Base-by-base conservation (phyloP, 1,284 basidiomycete genomes). In the Porogramme epimiltina region DNA sequence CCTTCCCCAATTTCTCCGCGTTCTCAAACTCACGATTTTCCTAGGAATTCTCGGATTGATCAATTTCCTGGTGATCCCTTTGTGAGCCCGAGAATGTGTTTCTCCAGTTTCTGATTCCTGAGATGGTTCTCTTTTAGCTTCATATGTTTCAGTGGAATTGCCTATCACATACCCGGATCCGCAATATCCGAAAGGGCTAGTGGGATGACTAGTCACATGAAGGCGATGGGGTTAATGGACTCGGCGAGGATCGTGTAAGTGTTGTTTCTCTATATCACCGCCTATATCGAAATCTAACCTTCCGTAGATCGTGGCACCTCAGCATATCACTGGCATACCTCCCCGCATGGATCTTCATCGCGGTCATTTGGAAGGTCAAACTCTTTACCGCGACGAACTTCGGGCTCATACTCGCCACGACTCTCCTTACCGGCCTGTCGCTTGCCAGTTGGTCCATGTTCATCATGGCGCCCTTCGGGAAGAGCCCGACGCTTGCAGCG, bases 361-460 rank as follows among this genome's bases (percentile, higher is more conserved):
- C 82, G 10, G 64, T 84, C 40, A 70, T 80, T 45, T 92, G 85
- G 86, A 81, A 80, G 61, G 75, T 69, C 58, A 76, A 74, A 33
- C 82, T 91, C 16, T 93, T 89, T 67, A 74, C 76, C 2, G 70
- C 71, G 44, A 87, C 87, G 3, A 84, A 79, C 60, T 72, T 71
- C 16, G 84, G 80, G 0, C 69, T 91, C 33, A 68, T 91, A 51
- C 74, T 92, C 49, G 73, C 79, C 25, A 71, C 88, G 3, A 84
- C 90, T 60, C 69, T 92, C 31, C 68, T 93, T 23, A 73, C 87
- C 9, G 89, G 89, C 10, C 69, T 89, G 18, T 76, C 80, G 2
- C 74, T 90, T 13, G 81, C 85, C 0, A 84, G 82, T 51, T 89
- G 84, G 81, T 82, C 86, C 0, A 79, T 90, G 61, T 84, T 89